Evolutionary conservation across 306 rosid species (phyloP).

Genomic region (Phaseolus lunatus): DNA sequence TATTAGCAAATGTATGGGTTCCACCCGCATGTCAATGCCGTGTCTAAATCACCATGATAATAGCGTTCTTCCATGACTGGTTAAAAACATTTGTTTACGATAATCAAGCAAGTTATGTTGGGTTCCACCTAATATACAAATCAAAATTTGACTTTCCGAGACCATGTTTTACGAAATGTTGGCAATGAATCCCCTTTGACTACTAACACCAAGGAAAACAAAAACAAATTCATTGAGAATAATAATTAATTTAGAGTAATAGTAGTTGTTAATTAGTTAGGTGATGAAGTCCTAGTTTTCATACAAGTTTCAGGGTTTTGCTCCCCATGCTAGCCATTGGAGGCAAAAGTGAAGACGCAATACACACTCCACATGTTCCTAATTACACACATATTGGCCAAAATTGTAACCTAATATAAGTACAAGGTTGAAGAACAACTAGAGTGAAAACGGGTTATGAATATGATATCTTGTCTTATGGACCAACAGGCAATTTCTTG

Average conservation of each 20-base stretch:
- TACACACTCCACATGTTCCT: constrained; percentile 47
- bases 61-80: constrained; percentile 4
- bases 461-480: constrained; percentile 40
- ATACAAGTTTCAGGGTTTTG: constrained; percentile 52
- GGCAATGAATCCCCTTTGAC: constrained; percentile 39
- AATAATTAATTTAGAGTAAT: constrained; percentile 29
- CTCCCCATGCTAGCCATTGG: constrained; percentile 54
- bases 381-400: constrained; percentile 31
- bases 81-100: constrained; percentile 40
- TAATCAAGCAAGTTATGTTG: constrained; percentile 36
- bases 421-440: not conserved
- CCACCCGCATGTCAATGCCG: constrained; percentile 3
- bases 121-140: constrained; percentile 39
- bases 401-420: too few species aligned
- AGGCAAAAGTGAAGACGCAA: constrained; percentile 29
- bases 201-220: constrained; percentile 20
- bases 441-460: not conserved
- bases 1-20: not conserved
- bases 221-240: not conserved
- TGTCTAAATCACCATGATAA: constrained; percentile 6
- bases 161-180: constrained; percentile 45
- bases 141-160: constrained; percentile 6
- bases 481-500: constrained; percentile 63
- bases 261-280: constrained; percentile 28
- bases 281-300: constrained; percentile 29